These are phyloP conservation scores for Albizia julibrissin DNA, from an alignment of 306 rosid species.

Conservation along the genomic window DNA sequence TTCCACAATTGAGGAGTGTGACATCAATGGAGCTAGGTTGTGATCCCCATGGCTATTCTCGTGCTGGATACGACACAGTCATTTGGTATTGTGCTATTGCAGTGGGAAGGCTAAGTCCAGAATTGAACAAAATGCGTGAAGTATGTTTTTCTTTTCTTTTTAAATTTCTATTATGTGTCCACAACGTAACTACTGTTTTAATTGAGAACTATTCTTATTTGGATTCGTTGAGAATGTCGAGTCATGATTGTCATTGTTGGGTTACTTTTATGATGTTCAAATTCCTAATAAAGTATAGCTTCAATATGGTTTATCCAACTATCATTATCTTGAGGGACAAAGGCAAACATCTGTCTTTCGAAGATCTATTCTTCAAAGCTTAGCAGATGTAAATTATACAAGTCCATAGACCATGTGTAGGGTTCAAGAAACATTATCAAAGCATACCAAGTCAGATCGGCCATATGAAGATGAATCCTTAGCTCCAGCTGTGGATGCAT, in stretches of 20 bases:
- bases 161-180: conserved; percentile 18
- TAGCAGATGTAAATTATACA: conserved; percentile 44
- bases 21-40: conserved; percentile 93
- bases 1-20: conserved; percentile 73
- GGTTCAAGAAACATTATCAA: conserved; percentile 66
- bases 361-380: conserved; percentile 18
- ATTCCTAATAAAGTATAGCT: conserved; percentile 10
- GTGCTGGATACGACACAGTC: conserved; percentile 73
- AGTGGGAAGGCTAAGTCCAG: conserved; percentile 77
- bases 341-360: conserved; percentile 3
- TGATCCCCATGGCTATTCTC: conserved; percentile 85
- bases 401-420: conserved; percentile 78
- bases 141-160: conserved; percentile 53
- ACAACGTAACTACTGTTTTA: conserved; percentile 1
- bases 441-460: conserved; percentile 42
- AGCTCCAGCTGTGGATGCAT: conserved; percentile 62
- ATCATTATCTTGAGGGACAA: not conserved
- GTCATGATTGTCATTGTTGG: conserved; percentile 5
- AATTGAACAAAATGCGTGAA: conserved; percentile 84
- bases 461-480: conserved; percentile 50
- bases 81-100: conserved; percentile 93
- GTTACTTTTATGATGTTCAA: conserved; percentile 13
- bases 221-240: conserved; percentile 16
- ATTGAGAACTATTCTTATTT: conserved; percentile 5
- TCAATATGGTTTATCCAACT: not conserved